Evolutionary conservation across 2,329 filamentous ascomycete species (phyloP).

Genomic region (Rhinocladiella similis): DNA sequence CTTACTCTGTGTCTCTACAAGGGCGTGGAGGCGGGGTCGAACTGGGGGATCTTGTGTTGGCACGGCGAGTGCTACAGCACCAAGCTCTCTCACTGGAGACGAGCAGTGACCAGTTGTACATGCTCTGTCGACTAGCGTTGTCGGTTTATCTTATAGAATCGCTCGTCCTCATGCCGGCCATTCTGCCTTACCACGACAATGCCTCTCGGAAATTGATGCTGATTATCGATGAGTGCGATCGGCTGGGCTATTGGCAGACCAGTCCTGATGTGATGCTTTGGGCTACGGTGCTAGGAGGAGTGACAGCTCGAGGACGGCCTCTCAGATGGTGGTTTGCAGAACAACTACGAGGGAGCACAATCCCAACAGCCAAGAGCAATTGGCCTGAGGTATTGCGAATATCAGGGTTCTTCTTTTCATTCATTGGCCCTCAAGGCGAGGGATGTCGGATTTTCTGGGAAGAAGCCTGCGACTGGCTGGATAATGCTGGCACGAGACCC

Average conservation of each 20-base stretch:
- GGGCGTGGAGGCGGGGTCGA: not conserved
- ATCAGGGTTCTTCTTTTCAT: not conserved
- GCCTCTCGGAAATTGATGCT: slow-evolving; percentile 1
- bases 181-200: not conserved
- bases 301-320: not conserved
- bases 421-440: not conserved
- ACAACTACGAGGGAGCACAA: not conserved
- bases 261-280: slow-evolving; percentile 1
- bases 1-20: not conserved
- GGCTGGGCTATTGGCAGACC: not conserved
- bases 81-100: not conserved
- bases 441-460: slow-evolving; percentile 1
- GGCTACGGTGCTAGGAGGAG: not conserved
- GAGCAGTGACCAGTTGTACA: not conserved
- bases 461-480: slow-evolving; percentile 3
- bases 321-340: slow-evolving; percentile 3
- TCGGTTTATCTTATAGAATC: slow-evolving; percentile 1
- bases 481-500: not conserved
- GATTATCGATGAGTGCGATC: slow-evolving; percentile 3
- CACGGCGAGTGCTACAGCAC: not conserved
- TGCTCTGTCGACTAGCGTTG: not conserved
- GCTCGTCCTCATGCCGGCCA: not conserved
- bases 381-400: not conserved
- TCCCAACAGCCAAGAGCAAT: not conserved
- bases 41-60: not conserved